Conservation (phyloP, 1,139 yeast genomes). For the Tardiomyces depauwii region DNA sequence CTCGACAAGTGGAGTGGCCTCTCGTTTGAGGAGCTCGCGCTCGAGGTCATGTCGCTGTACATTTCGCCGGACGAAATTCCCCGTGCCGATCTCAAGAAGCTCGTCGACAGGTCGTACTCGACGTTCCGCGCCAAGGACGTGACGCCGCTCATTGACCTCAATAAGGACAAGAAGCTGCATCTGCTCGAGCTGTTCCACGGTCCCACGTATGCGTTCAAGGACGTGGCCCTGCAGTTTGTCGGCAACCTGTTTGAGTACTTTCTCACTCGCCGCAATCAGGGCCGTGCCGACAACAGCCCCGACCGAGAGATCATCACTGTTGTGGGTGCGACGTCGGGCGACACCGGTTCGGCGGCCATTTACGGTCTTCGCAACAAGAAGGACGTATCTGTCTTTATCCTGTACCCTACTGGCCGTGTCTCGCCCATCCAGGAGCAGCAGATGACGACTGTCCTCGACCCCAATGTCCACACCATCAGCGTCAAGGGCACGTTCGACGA, state of each 20-base stretch:
- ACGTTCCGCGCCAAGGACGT: constrained; percentile 80
- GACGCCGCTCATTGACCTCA: constrained; percentile 66
- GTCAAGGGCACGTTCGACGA: constrained; percentile 96
- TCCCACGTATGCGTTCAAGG: constrained; percentile 98
- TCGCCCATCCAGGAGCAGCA: constrained; percentile 97
- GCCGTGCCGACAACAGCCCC: constrained; percentile 39
- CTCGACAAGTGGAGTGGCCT: constrained; percentile 59
- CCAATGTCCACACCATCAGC: constrained; percentile 87
- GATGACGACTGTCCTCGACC: constrained; percentile 95
- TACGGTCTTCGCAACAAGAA: constrained; percentile 94
- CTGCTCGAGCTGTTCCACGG: constrained; percentile 94
- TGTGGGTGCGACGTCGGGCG: constrained; percentile 98
- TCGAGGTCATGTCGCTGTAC: constrained; percentile 72
- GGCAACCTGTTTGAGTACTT: constrained; percentile 94
- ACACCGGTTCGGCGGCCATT: constrained; percentile 98
- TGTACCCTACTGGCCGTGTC: constrained; percentile 95
- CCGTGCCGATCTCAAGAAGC: constrained; percentile 46
- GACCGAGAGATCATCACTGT: constrained; percentile 79
- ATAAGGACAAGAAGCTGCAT: constrained; percentile 48
- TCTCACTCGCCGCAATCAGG: constrained; percentile 62
- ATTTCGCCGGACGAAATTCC: constrained; percentile 63
- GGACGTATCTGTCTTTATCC: constrained; percentile 89
- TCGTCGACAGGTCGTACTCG: constrained; percentile 66
- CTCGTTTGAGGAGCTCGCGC: constrained; percentile 77
- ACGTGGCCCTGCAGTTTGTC: constrained; percentile 94